A percentile compares a stretch with the other conserved stretches of the same genome.
These are phyloP conservation scores for Cladophialophora bantiana DNA, from an alignment of 2,329 filamentous ascomycete genomes.

Conservation along the genomic window DNA sequence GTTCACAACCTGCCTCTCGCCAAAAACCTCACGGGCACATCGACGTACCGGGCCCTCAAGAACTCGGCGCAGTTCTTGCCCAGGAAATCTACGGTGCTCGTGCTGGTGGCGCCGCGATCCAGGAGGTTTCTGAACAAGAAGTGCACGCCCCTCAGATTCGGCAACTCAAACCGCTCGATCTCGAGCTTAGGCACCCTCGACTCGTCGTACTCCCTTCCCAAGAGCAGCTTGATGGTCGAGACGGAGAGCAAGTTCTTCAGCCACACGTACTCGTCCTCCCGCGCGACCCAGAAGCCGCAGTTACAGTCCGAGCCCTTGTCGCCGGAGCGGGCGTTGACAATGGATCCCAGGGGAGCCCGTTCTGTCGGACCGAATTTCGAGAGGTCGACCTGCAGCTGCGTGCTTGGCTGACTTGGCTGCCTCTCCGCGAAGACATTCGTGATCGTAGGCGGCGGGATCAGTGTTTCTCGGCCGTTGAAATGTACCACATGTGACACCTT, in stretches of 20 bases:
- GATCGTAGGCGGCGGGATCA: slow-evolving; percentile 39
- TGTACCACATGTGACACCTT: slow-evolving; percentile 44
- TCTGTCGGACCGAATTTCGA: slow-evolving; percentile 43
- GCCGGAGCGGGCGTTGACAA: slow-evolving; percentile 47
- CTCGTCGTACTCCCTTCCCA: slow-evolving; percentile 49
- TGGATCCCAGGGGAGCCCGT: slow-evolving; percentile 43
- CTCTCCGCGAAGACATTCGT: slow-evolving; percentile 40
- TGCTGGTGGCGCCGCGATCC: slow-evolving; percentile 48
- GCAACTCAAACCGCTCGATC: slow-evolving; percentile 58
- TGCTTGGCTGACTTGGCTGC: slow-evolving; percentile 38
- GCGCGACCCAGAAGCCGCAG: slow-evolving; percentile 47
- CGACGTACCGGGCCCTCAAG: slow-evolving; percentile 46
- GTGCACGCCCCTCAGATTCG: slow-evolving; percentile 51
- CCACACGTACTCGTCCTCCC: slow-evolving; percentile 45
- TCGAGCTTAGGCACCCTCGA: slow-evolving; percentile 39
- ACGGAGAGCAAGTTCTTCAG: slow-evolving; percentile 40
- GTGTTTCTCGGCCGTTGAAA: slow-evolving; percentile 39
- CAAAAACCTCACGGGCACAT: slow-evolving; percentile 48
- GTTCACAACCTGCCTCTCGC: slow-evolving; percentile 31
- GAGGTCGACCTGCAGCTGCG: slow-evolving; percentile 37
- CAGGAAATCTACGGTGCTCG: slow-evolving; percentile 48
- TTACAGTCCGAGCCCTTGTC: slow-evolving; percentile 49
- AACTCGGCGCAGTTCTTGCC: slow-evolving; percentile 52
- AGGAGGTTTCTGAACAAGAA: slow-evolving; percentile 50
- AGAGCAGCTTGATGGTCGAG: slow-evolving; percentile 41